Base-by-base conservation (phyloP, 768 basidiomycete species). In the Agaricus bisporus region DNA sequence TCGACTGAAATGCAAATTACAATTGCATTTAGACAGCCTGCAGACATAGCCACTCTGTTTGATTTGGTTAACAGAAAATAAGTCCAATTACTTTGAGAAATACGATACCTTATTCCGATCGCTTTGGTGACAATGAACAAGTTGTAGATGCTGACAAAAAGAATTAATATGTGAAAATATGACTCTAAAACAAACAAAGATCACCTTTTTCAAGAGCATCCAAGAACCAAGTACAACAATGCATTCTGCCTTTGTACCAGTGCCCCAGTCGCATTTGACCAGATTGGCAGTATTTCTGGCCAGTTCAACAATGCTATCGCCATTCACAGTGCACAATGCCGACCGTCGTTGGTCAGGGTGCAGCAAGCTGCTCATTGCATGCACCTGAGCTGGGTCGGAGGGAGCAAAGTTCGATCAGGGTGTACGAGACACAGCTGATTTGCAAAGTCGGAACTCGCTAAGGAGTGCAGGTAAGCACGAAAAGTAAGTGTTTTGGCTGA, bases 231-330 rank as follows among this genome's bases (percentile, higher is more conserved):
- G 61, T 4, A 61, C 28, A 17, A 59, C 55, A 28, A 46, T 52
- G 49, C 68, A 70, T 39, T 56, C 50, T 5, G 39, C 8, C 45
- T 25, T 26, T 48, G 53, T 48, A 57, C 59, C 49, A 60, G 54
- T 26, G 46, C 58, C 59, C 68, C 68, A 70, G 49, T 67, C 66
- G 61, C 68, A 70, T 12, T 44, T 51, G 10, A 56, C 15, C 32
- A 59, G 57, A 26, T 56, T 58, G 15, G 66, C 52, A 15, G 61
- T 53, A 56, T 67, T 58, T 58, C 63, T 67, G 10, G 68, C 61
- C 52, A 63, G 43, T 9, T 61, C 59, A 32, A 67, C n/a, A 29
- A 66, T 41, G 18, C 51, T 54, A 28, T 64, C 59, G 45, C 54
- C 54, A 20, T 54, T 49, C 8, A 8, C 42, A 43, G 12, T 17